A percentile compares a stretch with the other conserved stretches of the same genome.
Conservation (phyloP, 1,284 basidiomycete species). For the Sparassis latifolia region DNA sequence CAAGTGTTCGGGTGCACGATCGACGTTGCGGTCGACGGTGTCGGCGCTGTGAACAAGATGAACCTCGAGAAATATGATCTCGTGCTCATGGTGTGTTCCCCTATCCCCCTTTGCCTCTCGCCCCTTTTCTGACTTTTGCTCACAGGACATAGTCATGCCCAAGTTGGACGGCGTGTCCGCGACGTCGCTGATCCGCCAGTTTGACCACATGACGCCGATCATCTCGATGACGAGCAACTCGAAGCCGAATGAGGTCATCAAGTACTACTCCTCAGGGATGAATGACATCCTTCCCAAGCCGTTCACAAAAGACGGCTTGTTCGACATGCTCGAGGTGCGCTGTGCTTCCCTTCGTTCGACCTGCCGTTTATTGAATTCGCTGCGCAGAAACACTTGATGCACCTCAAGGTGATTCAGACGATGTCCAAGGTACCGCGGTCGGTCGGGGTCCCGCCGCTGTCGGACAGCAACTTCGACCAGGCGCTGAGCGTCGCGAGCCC, state of each 20-base stretch:
- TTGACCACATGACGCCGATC: conserved; percentile 92
- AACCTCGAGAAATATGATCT: conserved; percentile 92
- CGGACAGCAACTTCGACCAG: conserved; percentile 55
- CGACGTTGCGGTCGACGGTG: conserved; percentile 91
- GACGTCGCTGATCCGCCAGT: conserved; percentile 89
- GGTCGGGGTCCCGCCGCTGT: conserved; percentile 67
- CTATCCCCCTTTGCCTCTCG: neutral
- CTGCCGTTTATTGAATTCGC: conserved; percentile 1
- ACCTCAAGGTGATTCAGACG: conserved; percentile 86
- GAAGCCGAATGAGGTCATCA: conserved; percentile 86
- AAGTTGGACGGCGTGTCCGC: conserved; percentile 88
- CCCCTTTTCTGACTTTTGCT: neutral
- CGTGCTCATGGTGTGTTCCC: conserved; percentile 75
- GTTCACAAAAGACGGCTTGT: conserved; percentile 87
- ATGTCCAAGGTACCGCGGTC: conserved; percentile 68
- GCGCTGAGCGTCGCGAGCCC: conserved; percentile 31
- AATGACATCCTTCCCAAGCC: conserved; percentile 97
- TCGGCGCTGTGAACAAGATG: conserved; percentile 95
- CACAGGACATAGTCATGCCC: conserved; percentile 90
- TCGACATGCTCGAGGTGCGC: conserved; percentile 85
- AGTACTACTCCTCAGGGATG: conserved; percentile 91
- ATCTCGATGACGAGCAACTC: conserved; percentile 97
- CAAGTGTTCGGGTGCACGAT: conserved; percentile 94
- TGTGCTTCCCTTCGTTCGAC: conserved; percentile 1
- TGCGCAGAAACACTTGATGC: conserved; percentile 82